Evolutionary conservation across 192 early-diverging fungal genomes (phyloP).

Genomic region (Pecoramyces ruminantium): DNA sequence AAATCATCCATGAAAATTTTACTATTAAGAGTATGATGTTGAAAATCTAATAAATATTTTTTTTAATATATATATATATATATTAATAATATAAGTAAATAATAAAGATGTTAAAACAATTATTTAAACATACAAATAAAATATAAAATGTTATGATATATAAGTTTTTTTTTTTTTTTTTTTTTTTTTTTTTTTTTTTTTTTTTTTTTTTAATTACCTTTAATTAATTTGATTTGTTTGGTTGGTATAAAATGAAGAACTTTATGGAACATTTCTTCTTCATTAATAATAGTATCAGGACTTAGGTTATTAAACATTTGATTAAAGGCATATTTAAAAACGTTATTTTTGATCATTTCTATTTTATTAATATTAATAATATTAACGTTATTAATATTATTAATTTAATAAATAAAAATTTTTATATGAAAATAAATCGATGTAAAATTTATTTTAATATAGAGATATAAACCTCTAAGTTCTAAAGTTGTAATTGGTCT

Average conservation of each 20-base stretch:
- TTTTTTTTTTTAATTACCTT: constrained; percentile 12
- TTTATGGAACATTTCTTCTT: constrained; percentile 9
- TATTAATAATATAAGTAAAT: too few species aligned
- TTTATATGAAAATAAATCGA: too few species aligned
- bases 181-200: too few species aligned
- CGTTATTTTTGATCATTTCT: constrained; percentile 3
- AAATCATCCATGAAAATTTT: not conserved
- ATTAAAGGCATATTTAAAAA: not conserved
- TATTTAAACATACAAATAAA: too few species aligned
- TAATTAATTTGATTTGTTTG: constrained; percentile 34
- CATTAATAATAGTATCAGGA: constrained; percentile 5
- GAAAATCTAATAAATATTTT: not conserved
- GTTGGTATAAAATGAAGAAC: constrained; percentile 34
- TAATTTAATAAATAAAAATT: too few species aligned
- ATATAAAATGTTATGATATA: not conserved
- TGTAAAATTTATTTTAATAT: too few species aligned
- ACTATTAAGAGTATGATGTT: not conserved
- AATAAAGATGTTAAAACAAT: too few species aligned
- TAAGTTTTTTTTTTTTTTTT: not conserved
- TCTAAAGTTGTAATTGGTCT: not conserved
- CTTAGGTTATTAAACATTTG: constrained; percentile 1
- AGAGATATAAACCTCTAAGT: not conserved
- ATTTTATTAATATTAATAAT: constrained; percentile 1
- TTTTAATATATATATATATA: too few species aligned
- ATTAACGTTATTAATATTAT: constrained; percentile 1